Base-by-base conservation (phyloP, 2,329 filamentous ascomycete genomes). In the Arthrobotrys sinensis region DNA sequence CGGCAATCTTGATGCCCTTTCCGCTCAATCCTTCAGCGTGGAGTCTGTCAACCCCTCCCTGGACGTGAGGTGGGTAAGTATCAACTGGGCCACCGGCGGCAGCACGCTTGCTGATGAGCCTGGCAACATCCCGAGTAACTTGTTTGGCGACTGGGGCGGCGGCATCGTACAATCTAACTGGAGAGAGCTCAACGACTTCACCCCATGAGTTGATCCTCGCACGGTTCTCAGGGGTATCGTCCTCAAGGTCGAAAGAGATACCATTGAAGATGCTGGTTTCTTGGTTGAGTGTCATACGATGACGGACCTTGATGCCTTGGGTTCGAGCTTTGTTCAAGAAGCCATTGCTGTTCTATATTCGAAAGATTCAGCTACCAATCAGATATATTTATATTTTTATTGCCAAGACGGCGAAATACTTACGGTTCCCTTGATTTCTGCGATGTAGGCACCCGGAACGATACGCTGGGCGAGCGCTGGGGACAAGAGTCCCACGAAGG, bases 231-330 rank as follows among this genome's bases (percentile, higher is more conserved):
- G 46, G 62, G 10, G 75, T 78, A 52, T 78, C 75, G 16, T 78
- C 67, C 21, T 78, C 75, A 16, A 78, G 67, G 12, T 78, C 75
- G 67, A 78, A 78, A n/a, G 75, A 78, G 36, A 78, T 21, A 72
- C 75, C 75, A 11, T 78, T 67, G 67, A 78, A 78, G 45, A 78
- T 78, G 62, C 48, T 72, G 24, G 75, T 78, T 34, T 78, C 75
- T 50, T 78, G 67, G 63, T 78, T 46, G 32, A 78, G 67, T n/a
- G 60, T 62, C 75, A 78, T 72, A 46, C 75, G 75, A 57, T 78
- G 75, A 63, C 55, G 62, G 34, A 78, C 62, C 21, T 36, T 78
- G 38, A 78, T 63, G 40, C 75, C 75, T 6, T 28, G 64, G 43
- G 43, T 48, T 34, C 62, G 62, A 38, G 67, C 75, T 34, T 78